Evolutionary conservation across 116 monocot genomes (phyloP).

Genomic region (Thalassia testudinum): DNA sequence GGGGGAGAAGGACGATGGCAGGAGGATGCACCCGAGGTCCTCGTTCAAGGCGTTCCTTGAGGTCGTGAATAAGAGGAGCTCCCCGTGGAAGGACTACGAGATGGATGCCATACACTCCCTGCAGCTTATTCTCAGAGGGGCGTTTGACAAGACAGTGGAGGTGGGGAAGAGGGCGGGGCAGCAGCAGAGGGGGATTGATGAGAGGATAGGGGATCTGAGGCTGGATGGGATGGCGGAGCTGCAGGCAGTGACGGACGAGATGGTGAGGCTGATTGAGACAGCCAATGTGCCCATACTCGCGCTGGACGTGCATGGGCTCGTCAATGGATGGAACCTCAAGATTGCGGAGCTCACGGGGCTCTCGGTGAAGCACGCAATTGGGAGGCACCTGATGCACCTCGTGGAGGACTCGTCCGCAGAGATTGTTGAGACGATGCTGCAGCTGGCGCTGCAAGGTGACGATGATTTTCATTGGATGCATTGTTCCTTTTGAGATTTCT

Average conservation of each 20-base stretch:
- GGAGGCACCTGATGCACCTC: constrained; percentile 15
- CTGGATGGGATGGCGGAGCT: constrained; percentile 47
- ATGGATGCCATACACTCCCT: constrained; percentile 93
- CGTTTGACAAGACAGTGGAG: constrained; percentile 23
- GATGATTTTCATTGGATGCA: too few relatives aligned
- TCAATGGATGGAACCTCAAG: constrained; percentile 81
- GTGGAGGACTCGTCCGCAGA: constrained; percentile 15
- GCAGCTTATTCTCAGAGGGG: constrained; percentile 79
- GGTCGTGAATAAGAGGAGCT: constrained; percentile 66
- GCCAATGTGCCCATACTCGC: constrained; percentile 81
- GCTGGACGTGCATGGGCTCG: constrained; percentile 48
- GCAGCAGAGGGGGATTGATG: not conserved
- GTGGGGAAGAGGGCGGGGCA: not conserved
- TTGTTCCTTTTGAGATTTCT: too few relatives aligned
- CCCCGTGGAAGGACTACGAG: constrained; percentile 84
- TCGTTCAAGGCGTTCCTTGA: constrained; percentile 90
- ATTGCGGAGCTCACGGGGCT: constrained; percentile 16
- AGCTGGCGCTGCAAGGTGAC: constrained; percentile 17
- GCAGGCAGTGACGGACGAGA: constrained; percentile 65
- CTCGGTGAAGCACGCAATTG: constrained; percentile 12
- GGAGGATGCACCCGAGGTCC: constrained; percentile 74
- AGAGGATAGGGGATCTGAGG: constrained; percentile 11
- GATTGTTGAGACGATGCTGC: constrained; percentile 12
- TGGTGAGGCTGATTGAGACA: constrained; percentile 91
- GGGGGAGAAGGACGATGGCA: constrained; percentile 26